These are phyloP conservation scores for Parasitella parasitica DNA, from an alignment of 371 early-diverging fungal species.

Conservation along the genomic window DNA sequence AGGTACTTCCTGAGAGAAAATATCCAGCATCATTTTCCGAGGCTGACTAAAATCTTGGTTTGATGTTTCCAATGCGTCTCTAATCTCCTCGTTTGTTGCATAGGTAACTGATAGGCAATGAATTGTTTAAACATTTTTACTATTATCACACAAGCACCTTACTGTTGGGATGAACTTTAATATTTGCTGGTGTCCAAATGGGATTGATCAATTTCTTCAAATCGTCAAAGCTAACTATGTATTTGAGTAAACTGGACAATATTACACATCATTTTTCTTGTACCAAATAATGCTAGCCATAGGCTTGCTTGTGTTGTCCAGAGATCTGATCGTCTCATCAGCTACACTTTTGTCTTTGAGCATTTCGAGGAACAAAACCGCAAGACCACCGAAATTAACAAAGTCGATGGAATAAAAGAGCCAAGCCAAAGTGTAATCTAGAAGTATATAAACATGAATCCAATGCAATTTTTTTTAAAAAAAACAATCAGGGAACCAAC, in stretches of 20 bases:
- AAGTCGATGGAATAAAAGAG: conserved; percentile 23
- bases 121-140: too few species aligned
- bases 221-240: neutral
- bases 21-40: conserved; percentile 47
- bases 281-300: conserved; percentile 19
- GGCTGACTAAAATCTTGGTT: conserved; percentile 28
- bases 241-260: neutral
- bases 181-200: conserved; percentile 37
- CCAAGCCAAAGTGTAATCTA: conserved; percentile 25
- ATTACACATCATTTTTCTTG: too few species aligned
- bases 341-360: conserved; percentile 14
- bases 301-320: conserved; percentile 6
- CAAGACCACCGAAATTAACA: conserved; percentile 18
- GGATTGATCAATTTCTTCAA: conserved; percentile 45
- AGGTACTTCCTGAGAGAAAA: conserved; percentile 24
- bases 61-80: conserved; percentile 32
- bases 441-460: too few species aligned
- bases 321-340: conserved; percentile 3
- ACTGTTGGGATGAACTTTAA: conserved; percentile 53
- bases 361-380: conserved; percentile 25
- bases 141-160: conserved; percentile 23
- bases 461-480: neutral
- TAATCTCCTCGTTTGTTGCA: conserved; percentile 54
- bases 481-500: too few species aligned
- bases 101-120: conserved; percentile 48